Evolutionary conservation across 768 basidiomycete species (phyloP), one percentile per base, ranked within the genome.

Genomic region (Lactifluus pinguis): DNA sequence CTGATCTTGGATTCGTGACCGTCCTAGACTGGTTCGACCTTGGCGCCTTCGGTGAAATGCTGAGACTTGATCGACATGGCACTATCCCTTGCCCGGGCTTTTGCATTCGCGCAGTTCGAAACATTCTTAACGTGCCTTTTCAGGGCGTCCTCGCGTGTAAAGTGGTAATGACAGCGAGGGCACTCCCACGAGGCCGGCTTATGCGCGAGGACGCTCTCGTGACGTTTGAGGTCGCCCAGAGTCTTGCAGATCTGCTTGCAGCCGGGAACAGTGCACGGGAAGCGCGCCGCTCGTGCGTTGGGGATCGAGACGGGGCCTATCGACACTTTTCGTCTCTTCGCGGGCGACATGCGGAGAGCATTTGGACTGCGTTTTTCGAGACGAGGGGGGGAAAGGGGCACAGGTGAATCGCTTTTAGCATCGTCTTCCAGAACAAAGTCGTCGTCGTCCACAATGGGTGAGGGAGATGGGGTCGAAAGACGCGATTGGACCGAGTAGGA

Each of bases 231-330:
- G 59, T 65, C 65, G 10, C 63, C 65, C 39, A 51, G 44, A 13
- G 63, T 64, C 41, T 64, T 64, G 48, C 62, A 64, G 17, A 64
- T 55, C 48, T 65, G 65, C 25, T 42, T 60, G 62, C 65, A 65
- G 38, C 63, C 65, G 4, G 65, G 50, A n/a, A 60, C 25, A 3
- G 39, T 48, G 65, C 65, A 65, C 19, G 62, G 65, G 25, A 50
- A 65, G 7, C 60, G 55, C 19, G 14, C 36, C 3, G 30, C 38
- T 41, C 55, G 8, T 5, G 30, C 13, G 19, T 34, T 39, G 32
- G 49, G 34, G 19, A 34, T 3, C n/a, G 44, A 52, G 19, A 39
- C 1, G 30, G 34, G 11, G 4, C 13, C 2, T 14, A 3, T 21
- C 29, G 17, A 48, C 17, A 14, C 1, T 2, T 13, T 32, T 30